Base-by-base conservation (phyloP, 1,284 basidiomycete genomes). In the Spongispora temasekensis region DNA sequence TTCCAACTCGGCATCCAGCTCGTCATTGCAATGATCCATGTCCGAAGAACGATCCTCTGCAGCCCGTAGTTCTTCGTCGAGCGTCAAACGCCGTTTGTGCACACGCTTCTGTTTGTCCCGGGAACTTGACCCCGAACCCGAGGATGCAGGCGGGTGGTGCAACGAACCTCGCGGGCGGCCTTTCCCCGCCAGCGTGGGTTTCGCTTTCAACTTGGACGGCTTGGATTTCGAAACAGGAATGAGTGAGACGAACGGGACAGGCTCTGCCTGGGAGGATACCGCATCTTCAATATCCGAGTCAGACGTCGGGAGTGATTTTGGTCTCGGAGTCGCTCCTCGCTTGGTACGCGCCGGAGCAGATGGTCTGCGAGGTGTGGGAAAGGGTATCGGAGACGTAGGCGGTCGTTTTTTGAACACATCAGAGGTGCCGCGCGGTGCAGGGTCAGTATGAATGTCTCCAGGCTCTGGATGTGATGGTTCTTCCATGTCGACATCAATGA, bases 41-140 rank as follows among this genome's bases (percentile, higher is more conserved):
- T 69, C 76, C 1, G 70, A 69, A 17, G 68, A 71, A 13, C 69
- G 66, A 19, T 75, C 72, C 19, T 77, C 75, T 2, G 83, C 86
- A 53, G 71, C 75, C 21, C 80, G 81, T 21, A 91, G 61, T 71
- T 91, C 89, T 59, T 89, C 81, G 58, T 90, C 86, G 13, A 91
- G 76, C 2, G 88, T 90, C 57, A 77, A 75, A 54, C 81, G 77
- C 27, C 79, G 62, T 55, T 71, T 59, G 61, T 68, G 61, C 25
- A 55, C 17, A 56, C 67, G 60, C 57, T 61, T 68, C n/a, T 75
- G 68, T 56, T 68, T 72, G 15, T 53, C 63, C 51, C 73, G 74
- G 50, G 65, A 57, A 37, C 34, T 35, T 8, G 62, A 61, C 35
- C 56, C 58, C 1, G 61, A 66, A 13, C 52, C 17, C 1, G 61